phyloP scores from a whole-genome alignment of 345 rosid species.

The Iberis pinnata region DNA sequence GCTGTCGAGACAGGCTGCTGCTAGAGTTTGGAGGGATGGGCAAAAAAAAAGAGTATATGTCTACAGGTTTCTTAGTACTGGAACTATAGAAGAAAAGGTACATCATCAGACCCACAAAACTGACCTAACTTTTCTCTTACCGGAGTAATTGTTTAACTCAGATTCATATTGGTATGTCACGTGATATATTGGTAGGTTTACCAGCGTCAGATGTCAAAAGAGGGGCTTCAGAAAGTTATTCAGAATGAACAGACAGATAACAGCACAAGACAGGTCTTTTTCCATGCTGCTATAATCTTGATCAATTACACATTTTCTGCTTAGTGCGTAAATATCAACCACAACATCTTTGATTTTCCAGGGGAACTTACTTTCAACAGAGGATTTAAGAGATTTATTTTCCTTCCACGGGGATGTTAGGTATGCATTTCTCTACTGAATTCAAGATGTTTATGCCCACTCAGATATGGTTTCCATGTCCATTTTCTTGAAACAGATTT shows the following conservation, averaged over 20 bases:
- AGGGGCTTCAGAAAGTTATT: conserved; percentile 97
- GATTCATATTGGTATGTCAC: conserved; percentile 11
- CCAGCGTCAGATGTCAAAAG: conserved; percentile 98
- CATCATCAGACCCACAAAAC: conserved; percentile 1
- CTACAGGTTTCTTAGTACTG: conserved; percentile 89
- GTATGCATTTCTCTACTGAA: conserved; percentile 31
- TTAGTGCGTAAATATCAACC: conserved; percentile 13
- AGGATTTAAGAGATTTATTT: conserved; percentile 84
- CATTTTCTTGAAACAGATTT: not conserved
- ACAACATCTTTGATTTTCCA: conserved; percentile 31
- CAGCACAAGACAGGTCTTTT: conserved; percentile 45
- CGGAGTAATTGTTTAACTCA: conserved; percentile 10
- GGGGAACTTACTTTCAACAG: conserved; percentile 79
- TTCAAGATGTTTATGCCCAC: not conserved
- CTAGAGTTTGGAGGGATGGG: conserved; percentile 99
- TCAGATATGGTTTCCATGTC: not conserved
- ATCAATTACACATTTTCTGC: not conserved
- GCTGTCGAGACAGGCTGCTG: conserved; percentile 73
- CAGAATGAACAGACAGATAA: conserved; percentile 58
- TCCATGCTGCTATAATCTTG: not conserved
- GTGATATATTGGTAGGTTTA: conserved; percentile 55
- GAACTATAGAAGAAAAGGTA: conserved; percentile 99
- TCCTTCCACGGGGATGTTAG: conserved; percentile 64
- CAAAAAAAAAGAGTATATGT: conserved; percentile 96
- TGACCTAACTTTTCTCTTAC: not conserved